These are phyloP conservation scores for Trypanosoma avium DNA, from an alignment of 208 protist species.

Conservation along the genomic window DNA sequence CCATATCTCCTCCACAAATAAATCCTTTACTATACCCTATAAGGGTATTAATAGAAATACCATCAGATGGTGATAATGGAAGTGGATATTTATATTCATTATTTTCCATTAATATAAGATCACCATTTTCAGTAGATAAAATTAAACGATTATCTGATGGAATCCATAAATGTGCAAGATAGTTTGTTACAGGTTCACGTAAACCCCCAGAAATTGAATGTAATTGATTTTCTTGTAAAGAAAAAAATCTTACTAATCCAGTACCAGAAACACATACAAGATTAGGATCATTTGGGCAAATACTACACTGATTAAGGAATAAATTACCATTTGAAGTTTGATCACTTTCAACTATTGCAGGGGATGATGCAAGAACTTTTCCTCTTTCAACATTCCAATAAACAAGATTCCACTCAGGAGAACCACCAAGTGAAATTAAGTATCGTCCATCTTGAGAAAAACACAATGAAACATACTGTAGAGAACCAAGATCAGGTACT, in stretches of 20 bases:
- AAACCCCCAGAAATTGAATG: conserved; percentile 54
- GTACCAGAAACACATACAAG: conserved; percentile 93
- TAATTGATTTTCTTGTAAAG: conserved; percentile 75
- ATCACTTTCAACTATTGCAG: conserved; percentile 50
- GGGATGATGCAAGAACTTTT: conserved; percentile 76
- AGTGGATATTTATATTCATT: conserved; percentile 86
- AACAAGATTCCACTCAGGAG: conserved; percentile 92
- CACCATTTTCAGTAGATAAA: conserved; percentile 92
- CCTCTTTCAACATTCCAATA: conserved; percentile 92
- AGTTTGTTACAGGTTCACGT: conserved; percentile 81
- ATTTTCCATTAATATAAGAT: conserved; percentile 94
- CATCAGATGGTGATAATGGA: conserved; percentile 85
- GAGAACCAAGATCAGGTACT: conserved; percentile 78
- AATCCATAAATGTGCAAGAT: conserved; percentile 94
- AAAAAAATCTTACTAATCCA: conserved; percentile 90
- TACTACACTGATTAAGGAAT: conserved; percentile 89
- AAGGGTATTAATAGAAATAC: conserved; percentile 86
- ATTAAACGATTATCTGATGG: conserved; percentile 83
- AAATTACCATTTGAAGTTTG: conserved; percentile 39
- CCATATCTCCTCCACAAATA: conserved; percentile 93
- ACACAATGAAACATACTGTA: conserved; percentile 84
- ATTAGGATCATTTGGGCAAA: conserved; percentile 85
- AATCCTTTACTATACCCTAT: conserved; percentile 93
- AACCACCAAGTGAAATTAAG: conserved; percentile 86
- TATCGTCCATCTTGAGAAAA: conserved; percentile 92